phyloP scores from a whole-genome alignment of 2,329 filamentous ascomycete species.

The Cercospora sp. region DNA sequence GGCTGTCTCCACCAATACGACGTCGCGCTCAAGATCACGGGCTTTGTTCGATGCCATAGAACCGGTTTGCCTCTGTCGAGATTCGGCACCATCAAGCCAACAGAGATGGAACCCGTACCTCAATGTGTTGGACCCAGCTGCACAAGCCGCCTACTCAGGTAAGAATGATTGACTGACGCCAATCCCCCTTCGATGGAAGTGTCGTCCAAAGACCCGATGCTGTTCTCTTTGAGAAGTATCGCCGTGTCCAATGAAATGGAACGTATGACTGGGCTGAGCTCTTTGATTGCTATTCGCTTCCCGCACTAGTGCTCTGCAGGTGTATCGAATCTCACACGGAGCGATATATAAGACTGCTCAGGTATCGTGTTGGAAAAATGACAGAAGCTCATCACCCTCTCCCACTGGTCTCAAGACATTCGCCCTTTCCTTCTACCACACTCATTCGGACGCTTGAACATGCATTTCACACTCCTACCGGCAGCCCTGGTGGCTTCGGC shows the following conservation, averaged over 20 bases:
- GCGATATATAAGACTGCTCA: conserved; percentile 17
- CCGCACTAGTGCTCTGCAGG: conserved; percentile 17
- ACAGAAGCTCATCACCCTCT: neutral
- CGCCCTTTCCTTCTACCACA: conserved; percentile 15
- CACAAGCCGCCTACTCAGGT: conserved; percentile 22
- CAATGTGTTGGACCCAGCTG: neutral
- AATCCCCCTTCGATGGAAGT: conserved; percentile 1
- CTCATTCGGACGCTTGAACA: conserved; percentile 26
- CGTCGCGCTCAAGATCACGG: neutral
- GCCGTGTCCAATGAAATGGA: conserved; percentile 19
- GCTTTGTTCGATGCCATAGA: neutral
- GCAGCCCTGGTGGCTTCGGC: conserved; percentile 36
- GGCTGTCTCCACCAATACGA: conserved; percentile 18
- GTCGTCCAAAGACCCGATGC: conserved; percentile 9
- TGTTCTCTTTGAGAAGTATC: conserved; percentile 22
- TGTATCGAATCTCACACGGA: neutral
- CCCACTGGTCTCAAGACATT: neutral
- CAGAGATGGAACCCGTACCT: neutral
- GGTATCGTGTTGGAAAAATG: conserved; percentile 8
- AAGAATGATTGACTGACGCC: conserved; percentile 16
- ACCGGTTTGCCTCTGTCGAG: conserved; percentile 4
- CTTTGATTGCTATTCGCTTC: conserved; percentile 31
- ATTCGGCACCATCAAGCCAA: neutral
- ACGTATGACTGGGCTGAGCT: conserved; percentile 26
- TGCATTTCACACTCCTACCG: conserved; percentile 33